Evolutionary conservation across 306 rosid species (phyloP).

Genomic region (Malus asiatica): DNA sequence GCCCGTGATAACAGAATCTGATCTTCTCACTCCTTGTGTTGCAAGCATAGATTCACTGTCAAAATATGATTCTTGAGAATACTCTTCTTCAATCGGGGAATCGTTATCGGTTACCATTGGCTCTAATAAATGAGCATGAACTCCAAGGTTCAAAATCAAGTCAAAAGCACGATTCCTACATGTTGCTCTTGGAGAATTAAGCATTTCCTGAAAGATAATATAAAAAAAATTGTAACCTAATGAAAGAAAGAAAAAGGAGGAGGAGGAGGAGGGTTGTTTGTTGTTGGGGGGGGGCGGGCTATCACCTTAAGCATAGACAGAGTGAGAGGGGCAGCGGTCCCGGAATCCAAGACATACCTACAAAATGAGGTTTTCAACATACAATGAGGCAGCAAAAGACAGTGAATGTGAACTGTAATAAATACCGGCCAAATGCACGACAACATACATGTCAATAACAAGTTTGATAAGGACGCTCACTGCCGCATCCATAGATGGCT

Average conservation of each 20-base stretch:
- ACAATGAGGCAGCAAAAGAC: constrained; percentile 17
- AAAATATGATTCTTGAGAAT: constrained; percentile 72
- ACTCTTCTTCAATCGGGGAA: constrained; percentile 82
- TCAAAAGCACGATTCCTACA: constrained; percentile 95
- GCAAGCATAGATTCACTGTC: constrained; percentile 59
- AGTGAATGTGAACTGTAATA: constrained; percentile 9
- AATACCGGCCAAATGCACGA: constrained; percentile 17
- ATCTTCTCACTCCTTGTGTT: constrained; percentile 48
- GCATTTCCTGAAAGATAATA: constrained; percentile 69
- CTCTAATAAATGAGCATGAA: constrained; percentile 95
- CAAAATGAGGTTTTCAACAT: constrained; percentile 24
- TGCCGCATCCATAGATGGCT: constrained; percentile 94
- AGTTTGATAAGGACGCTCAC: constrained; percentile 98
- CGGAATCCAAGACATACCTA: constrained; percentile 91
- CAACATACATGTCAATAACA: constrained; percentile 95
- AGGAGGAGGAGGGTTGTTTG: no score
- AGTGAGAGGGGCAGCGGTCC: constrained; percentile 94
- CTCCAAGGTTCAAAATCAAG: constrained; percentile 94
- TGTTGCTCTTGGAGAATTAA: constrained; percentile 66
- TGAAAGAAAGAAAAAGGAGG: neutral
- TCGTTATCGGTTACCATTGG: constrained; percentile 58
- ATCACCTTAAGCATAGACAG: constrained; percentile 96
- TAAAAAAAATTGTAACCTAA: constrained; percentile 13
- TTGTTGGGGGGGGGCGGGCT: neutral
- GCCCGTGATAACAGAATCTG: constrained; percentile 39